phyloP scores from a whole-genome alignment of 176 grass and related monocot genomes.

The Poa pratensis region DNA sequence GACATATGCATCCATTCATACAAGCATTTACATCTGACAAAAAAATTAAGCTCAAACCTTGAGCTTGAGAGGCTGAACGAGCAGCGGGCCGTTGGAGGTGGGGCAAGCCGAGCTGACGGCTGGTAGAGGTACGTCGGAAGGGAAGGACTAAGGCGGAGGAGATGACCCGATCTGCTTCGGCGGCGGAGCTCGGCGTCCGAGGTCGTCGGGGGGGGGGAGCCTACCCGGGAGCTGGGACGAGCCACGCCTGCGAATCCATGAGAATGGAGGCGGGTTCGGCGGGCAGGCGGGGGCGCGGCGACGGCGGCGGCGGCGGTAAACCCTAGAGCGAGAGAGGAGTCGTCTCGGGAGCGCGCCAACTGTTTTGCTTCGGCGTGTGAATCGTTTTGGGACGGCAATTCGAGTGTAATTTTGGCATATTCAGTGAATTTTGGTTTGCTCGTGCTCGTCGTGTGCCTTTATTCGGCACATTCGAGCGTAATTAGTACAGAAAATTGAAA shows the following conservation, averaged over 20 bases:
- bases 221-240: background rate
- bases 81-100: background rate
- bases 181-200: background rate
- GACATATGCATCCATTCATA: background rate
- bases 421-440: too few relatives aligned
- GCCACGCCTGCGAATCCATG: background rate
- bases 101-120: background rate
- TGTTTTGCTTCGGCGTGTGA: background rate
- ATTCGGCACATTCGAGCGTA: too few relatives aligned
- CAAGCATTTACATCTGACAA: background rate
- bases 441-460: too few relatives aligned
- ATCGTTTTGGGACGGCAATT: background rate
- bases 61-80: background rate
- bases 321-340: background rate
- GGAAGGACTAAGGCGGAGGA: background rate
- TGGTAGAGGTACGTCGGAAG: background rate
- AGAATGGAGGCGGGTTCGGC: background rate
- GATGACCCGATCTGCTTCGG: constrained; percentile 13
- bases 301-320: background rate
- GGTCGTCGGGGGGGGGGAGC: background rate
- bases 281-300: background rate
- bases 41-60: constrained; percentile 1
- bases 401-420: too few relatives aligned
- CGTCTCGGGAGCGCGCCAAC: background rate
- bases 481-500: too few relatives aligned